These are phyloP conservation scores for Boletus rubroflammeus DNA, from an alignment of 768 basidiomycete species.

Conservation along the genomic window DNA sequence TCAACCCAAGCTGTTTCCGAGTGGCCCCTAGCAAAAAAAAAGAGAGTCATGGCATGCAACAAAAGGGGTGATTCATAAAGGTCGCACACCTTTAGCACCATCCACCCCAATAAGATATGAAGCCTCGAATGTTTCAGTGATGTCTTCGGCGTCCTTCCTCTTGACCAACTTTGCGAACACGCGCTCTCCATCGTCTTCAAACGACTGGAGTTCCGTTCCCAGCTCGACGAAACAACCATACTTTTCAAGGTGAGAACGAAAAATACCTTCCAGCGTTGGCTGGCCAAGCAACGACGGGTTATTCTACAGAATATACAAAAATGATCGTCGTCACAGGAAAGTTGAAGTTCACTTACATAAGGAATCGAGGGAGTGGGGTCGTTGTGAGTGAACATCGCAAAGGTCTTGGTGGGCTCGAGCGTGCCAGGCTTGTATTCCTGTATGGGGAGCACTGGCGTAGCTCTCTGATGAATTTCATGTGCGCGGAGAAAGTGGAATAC, in stretches of 20 bases:
- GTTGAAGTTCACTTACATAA: slow-evolving; percentile 17
- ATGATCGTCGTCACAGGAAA: background rate
- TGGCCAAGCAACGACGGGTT: slow-evolving; percentile 22
- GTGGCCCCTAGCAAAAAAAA: slow-evolving; percentile 26
- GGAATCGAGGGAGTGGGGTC: slow-evolving; percentile 27
- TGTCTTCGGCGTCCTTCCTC: slow-evolving; percentile 20
- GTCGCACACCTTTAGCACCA: slow-evolving; percentile 32
- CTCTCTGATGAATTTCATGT: slow-evolving; percentile 35
- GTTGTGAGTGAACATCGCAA: background rate
- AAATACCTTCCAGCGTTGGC: slow-evolving; percentile 27
- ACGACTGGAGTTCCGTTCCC: slow-evolving; percentile 43
- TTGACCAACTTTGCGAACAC: slow-evolving; percentile 38
- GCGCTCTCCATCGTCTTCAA: slow-evolving; percentile 35
- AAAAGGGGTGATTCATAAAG: background rate
- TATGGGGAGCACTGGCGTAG: slow-evolving; percentile 26
- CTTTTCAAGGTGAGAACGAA: slow-evolving; percentile 18
- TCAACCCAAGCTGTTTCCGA: slow-evolving; percentile 39
- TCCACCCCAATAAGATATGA: slow-evolving; percentile 42
- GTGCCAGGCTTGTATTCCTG: slow-evolving; percentile 34
- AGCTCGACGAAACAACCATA: slow-evolving; percentile 36
- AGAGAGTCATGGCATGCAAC: too few relatives aligned
- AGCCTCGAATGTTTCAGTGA: slow-evolving; percentile 26
- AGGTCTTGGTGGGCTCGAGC: slow-evolving; percentile 14
- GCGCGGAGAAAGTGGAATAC: slow-evolving; percentile 39
- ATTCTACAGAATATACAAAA: slow-evolving; percentile 1